Conservation (phyloP, 768 basidiomycete species). For the Scleroderma citrinum region DNA sequence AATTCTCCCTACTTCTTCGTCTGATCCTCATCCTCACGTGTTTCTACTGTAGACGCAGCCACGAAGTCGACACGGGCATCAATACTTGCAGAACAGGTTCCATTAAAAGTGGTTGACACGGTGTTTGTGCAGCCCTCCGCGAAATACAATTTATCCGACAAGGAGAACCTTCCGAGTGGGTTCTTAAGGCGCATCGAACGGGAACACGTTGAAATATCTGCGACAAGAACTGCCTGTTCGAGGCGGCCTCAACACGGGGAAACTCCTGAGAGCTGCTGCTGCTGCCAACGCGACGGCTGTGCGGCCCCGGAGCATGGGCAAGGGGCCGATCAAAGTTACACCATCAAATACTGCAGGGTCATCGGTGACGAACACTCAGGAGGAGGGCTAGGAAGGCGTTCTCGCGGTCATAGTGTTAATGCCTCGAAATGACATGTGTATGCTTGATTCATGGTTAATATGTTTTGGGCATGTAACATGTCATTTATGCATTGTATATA, state of each 20-base stretch:
- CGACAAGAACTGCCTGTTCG: conserved; percentile 9
- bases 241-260: conserved; percentile 48
- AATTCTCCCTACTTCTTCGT: conserved; percentile 26
- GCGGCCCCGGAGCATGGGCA: conserved; percentile 13
- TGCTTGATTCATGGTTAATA: no score
- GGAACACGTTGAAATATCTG: conserved; percentile 17
- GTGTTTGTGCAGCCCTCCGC: conserved; percentile 24
- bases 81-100: conserved; percentile 5
- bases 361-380: conserved; percentile 40
- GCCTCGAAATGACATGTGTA: no score
- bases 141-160: conserved; percentile 66
- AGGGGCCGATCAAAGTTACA: conserved; percentile 9
- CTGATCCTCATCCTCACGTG: conserved; percentile 31
- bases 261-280: conserved; percentile 54
- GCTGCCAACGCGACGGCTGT: conserved; percentile 41
- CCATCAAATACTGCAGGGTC: conserved; percentile 28
- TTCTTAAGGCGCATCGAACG: conserved; percentile 60
- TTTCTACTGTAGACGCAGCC: not conserved
- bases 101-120: conserved; percentile 13
- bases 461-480: no score
- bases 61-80: conserved; percentile 11
- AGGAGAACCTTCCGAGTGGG: conserved; percentile 82
- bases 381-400: conserved; percentile 40
- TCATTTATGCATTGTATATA: no score
- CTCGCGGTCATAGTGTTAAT: conserved; percentile 19